phyloP scores from a whole-genome alignment of 176 grass and related monocot species.

The Ensete glaucum region DNA sequence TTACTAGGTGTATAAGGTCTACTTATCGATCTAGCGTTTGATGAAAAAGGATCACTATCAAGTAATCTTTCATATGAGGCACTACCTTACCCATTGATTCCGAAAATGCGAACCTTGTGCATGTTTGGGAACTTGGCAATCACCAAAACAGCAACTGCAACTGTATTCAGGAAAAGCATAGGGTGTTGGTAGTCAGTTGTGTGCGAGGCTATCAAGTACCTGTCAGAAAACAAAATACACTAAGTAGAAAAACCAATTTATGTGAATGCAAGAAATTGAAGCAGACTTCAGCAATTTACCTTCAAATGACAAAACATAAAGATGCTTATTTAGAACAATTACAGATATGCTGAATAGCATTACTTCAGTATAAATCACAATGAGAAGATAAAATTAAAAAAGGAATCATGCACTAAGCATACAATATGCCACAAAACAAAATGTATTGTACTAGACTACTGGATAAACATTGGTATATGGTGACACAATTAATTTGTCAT shows the following conservation, averaged over 20 bases:
- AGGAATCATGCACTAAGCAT: background rate
- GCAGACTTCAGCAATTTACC: background rate
- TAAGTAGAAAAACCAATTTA: background rate
- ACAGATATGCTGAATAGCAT: background rate
- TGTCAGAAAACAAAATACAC: conserved; percentile 10
- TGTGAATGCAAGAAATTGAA: background rate
- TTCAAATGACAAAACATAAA: background rate
- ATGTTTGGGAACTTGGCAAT: conserved; percentile 69
- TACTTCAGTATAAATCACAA: background rate
- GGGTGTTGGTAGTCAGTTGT: conserved; percentile 67
- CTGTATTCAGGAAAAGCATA: conserved; percentile 58
- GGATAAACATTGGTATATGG: background rate
- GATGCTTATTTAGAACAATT: background rate
- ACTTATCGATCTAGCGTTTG: background rate
- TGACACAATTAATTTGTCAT: background rate
- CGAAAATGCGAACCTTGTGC: conserved; percentile 72
- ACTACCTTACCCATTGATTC: conserved; percentile 36
- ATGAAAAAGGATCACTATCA: background rate
- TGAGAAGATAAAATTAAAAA: background rate
- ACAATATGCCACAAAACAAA: background rate
- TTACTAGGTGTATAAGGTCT: background rate
- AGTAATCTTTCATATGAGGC: background rate
- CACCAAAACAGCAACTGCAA: conserved; percentile 40
- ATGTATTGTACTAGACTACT: background rate
- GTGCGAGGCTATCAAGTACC: conserved; percentile 65